A percentile compares a stretch with the other conserved stretches of the same genome.
phyloP scores from a whole-genome alignment of 768 basidiomycete genomes.

The Antrodiella citrinella region DNA sequence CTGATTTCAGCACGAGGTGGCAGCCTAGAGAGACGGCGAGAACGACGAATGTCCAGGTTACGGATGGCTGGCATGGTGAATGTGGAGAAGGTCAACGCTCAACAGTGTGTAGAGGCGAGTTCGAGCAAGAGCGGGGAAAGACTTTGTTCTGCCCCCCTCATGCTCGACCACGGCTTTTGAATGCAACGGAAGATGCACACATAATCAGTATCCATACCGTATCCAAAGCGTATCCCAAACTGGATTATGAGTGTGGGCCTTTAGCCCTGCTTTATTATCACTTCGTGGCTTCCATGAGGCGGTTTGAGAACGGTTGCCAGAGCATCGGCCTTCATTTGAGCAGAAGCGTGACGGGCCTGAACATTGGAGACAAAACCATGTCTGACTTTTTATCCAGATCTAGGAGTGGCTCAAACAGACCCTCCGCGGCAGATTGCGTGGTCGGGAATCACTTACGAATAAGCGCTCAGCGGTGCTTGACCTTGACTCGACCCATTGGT shows the following conservation, averaged over 20 bases:
- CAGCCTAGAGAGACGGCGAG: conserved; percentile 36
- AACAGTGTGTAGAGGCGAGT: conserved; percentile 3
- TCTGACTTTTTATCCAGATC: neutral
- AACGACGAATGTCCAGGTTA: conserved; percentile 27
- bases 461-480: too few relatives aligned
- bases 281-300: neutral
- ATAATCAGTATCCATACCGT: too few relatives aligned
- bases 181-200: too few relatives aligned
- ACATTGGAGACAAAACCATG: neutral
- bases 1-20: conserved; percentile 20
- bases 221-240: too few relatives aligned
- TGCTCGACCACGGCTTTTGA: neutral
- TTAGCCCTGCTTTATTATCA: neutral
- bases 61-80: conserved; percentile 27
- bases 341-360: neutral
- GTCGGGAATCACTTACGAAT: too few relatives aligned
- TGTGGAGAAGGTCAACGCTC: too few relatives aligned
- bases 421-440: too few relatives aligned
- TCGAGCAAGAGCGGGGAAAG: conserved; percentile 9
- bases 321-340: neutral
- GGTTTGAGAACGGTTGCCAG: neutral
- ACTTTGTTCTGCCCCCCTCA: neutral
- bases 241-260: neutral
- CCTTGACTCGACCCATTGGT: too few relatives aligned
- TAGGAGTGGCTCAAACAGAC: neutral